phyloP scores from a whole-genome alignment of 2,329 filamentous ascomycete genomes.

The Hymenoscyphus fraxineus region DNA sequence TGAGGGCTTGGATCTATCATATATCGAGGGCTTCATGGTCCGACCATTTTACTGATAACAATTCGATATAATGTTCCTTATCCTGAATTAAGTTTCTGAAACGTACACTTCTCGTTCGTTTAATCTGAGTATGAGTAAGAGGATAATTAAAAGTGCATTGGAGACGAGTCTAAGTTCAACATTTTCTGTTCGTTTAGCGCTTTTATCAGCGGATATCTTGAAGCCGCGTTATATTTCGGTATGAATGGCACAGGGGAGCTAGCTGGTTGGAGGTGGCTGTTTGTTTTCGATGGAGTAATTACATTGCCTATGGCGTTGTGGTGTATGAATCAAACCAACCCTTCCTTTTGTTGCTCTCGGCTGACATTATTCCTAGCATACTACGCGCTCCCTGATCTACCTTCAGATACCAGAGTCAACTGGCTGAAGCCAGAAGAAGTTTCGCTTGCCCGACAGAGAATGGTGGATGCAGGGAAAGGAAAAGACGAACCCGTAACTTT shows the following conservation, averaged over 20 bases:
- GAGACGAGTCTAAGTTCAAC: neutral
- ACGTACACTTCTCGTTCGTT: neutral
- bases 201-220: conserved; percentile 42
- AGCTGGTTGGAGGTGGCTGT: conserved; percentile 44
- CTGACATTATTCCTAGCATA: conserved; percentile 11
- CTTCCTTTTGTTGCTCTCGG: neutral
- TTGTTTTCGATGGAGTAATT: conserved; percentile 34
- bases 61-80: neutral
- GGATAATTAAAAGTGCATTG: neutral
- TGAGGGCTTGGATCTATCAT: conserved; percentile 45
- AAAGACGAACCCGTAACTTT: conserved; percentile 24
- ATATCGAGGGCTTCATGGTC: conserved; percentile 39
- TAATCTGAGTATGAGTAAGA: neutral
- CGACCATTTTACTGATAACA: conserved; percentile 3
- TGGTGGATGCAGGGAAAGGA: conserved; percentile 22
- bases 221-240: conserved; percentile 39
- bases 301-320: conserved; percentile 31
- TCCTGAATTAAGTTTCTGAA: neutral
- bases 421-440: conserved; percentile 21
- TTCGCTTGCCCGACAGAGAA: conserved; percentile 16
- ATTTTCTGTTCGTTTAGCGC: neutral
- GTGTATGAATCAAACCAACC: conserved; percentile 16
- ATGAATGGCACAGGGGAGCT: conserved; percentile 38
- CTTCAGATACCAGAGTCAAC: conserved; percentile 21
- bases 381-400: conserved; percentile 22